phyloP scores from a whole-genome alignment of 768 basidiomycete genomes.

The Exidia glandulosa region DNA sequence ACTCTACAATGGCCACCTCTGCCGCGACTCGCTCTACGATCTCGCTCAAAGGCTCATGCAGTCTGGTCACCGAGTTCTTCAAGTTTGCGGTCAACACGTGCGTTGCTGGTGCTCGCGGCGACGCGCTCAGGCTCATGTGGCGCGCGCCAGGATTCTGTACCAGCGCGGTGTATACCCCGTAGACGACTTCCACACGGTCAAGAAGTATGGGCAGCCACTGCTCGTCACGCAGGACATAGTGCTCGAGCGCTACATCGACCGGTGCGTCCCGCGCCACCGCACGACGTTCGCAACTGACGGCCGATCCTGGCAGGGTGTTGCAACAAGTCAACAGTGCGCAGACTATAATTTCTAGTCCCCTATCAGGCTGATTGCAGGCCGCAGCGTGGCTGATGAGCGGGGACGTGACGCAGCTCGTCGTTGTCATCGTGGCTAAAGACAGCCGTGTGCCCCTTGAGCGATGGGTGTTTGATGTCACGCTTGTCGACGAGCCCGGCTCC shows the following conservation, averaged over 20 bases:
- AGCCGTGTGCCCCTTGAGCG: conserved; percentile 84
- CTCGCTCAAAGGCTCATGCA: conserved; percentile 90
- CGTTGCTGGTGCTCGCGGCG: conserved; percentile 18
- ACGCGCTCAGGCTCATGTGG: not conserved
- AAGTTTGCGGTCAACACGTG: conserved; percentile 98
- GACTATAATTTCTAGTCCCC: not conserved
- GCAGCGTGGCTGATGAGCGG: conserved; percentile 91
- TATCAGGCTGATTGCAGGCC: not conserved
- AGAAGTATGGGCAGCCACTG: conserved; percentile 96
- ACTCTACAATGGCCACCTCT: conserved; percentile 1
- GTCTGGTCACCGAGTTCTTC: conserved; percentile 95
- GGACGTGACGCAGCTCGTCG: conserved; percentile 85
- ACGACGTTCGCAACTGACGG: not conserved
- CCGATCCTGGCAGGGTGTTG: conserved; percentile 61
- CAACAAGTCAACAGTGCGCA: conserved; percentile 82
- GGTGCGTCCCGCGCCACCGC: conserved; percentile 27
- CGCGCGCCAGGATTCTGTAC: conserved; percentile 67
- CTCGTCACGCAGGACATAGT: conserved; percentile 89
- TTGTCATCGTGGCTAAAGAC: conserved; percentile 94
- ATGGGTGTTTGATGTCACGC: conserved; percentile 95
- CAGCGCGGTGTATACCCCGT: conserved; percentile 95
- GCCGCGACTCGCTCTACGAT: conserved; percentile 53
- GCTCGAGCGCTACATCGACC: conserved; percentile 86
- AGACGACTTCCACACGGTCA: conserved; percentile 99
- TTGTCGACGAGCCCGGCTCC: conserved; percentile 52